Evolutionary conservation across 1,284 basidiomycete genomes (phyloP).

Genomic region (Tremellales sp.): DNA sequence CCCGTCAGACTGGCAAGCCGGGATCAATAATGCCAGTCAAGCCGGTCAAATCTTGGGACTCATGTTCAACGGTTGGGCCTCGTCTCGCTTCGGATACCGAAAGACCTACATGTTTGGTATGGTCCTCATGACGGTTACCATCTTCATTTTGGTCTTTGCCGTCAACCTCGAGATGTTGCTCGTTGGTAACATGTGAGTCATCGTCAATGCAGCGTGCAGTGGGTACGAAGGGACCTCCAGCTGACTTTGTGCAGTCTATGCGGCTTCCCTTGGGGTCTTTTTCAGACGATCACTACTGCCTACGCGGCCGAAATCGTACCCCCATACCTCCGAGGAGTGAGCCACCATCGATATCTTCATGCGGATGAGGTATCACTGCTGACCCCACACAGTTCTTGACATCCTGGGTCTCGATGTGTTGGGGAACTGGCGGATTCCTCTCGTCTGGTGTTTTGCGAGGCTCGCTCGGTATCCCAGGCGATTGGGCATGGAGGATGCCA

Average conservation of each 20-base stretch:
- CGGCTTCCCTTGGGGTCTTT: conserved; percentile 18
- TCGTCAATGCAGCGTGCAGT: no score
- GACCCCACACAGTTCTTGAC: conserved; percentile 1
- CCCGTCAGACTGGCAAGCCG: background rate
- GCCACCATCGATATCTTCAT: background rate
- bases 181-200: conserved; percentile 20
- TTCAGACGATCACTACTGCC: conserved; percentile 3
- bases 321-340: conserved; percentile 13
- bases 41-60: conserved; percentile 11
- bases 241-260: no score
- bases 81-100: conserved; percentile 35
- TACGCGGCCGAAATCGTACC: conserved; percentile 53
- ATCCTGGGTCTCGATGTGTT: conserved; percentile 46
- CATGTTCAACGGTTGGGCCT: conserved; percentile 23
- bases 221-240: no score
- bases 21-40: background rate
- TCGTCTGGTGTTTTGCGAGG: conserved; percentile 47
- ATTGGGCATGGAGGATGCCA: conserved; percentile 22
- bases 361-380: background rate
- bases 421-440: conserved; percentile 47
- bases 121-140: conserved; percentile 33
- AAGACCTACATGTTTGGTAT: conserved; percentile 38
- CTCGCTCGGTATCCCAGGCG: conserved; percentile 25
- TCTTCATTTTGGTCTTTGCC: conserved; percentile 48
- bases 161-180: conserved; percentile 41